Percentiles rank a stretch among this genome's conserved stretches.
Evolutionary conservation across 2,329 filamentous ascomycete species (phyloP).

Genomic region (Pezicula neosporulosa): DNA sequence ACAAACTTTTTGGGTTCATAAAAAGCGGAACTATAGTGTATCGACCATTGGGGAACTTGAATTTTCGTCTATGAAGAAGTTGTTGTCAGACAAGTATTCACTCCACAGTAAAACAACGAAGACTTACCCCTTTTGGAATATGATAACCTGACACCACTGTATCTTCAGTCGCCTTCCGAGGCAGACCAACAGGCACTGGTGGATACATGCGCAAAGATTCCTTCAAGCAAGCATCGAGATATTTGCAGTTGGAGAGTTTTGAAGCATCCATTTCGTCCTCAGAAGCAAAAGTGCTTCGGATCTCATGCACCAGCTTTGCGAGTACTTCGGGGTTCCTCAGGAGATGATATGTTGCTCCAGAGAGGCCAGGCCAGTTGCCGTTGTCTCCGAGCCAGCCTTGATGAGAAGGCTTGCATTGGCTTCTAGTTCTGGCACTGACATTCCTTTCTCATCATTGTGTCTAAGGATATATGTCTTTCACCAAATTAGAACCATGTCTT

Average conservation of each 20-base stretch:
- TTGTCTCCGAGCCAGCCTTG: constrained; percentile 48
- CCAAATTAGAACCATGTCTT: too few relatives aligned
- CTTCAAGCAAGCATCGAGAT: constrained; percentile 32
- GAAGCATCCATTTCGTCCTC: constrained; percentile 8
- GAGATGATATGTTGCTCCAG: constrained; percentile 36
- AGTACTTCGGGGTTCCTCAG: constrained; percentile 33
- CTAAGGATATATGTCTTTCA: constrained; percentile 3
- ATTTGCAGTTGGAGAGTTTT: constrained; percentile 22
- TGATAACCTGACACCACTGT: background rate
- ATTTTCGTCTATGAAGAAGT: constrained; percentile 17
- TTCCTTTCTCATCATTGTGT: constrained; percentile 6
- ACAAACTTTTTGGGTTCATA: constrained; percentile 25
- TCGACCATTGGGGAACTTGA: constrained; percentile 18
- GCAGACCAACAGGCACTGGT: constrained; percentile 1
- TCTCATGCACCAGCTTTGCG: constrained; percentile 35
- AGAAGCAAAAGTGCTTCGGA: constrained; percentile 33
- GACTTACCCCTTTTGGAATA: background rate
- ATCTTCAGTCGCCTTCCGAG: background rate
- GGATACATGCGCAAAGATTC: constrained; percentile 2
- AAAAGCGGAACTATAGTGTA: constrained; percentile 15
- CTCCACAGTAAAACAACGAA: background rate
- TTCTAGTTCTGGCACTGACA: constrained; percentile 2
- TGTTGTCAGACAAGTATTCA: background rate
- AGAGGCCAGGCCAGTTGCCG: constrained; percentile 43
- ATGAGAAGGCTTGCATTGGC: constrained; percentile 19